phyloP scores from a whole-genome alignment of 345 rosid genomes.

The Camelina hispida region DNA sequence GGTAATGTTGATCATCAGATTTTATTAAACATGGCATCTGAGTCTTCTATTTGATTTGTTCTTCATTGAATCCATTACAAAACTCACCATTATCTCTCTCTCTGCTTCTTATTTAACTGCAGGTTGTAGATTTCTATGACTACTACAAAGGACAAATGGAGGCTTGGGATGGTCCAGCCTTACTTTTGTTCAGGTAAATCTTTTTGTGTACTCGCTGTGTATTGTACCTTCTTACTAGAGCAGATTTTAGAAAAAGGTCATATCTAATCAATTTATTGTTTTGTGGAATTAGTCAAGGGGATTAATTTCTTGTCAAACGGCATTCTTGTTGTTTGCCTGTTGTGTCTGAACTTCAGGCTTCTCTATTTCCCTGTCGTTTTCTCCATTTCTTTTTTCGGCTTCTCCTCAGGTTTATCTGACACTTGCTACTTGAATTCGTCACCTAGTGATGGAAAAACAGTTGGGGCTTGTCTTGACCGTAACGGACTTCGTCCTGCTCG shows the following conservation, averaged over 20 bases:
- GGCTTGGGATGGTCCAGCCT: slow-evolving; percentile 99
- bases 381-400: slow-evolving; percentile 30
- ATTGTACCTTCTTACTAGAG: not conserved
- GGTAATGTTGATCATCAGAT: slow-evolving; percentile 49
- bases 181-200: slow-evolving; percentile 89
- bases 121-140: slow-evolving; percentile 93
- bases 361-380: slow-evolving; percentile 26
- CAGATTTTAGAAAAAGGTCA: slow-evolving; percentile 6
- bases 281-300: slow-evolving; percentile 8
- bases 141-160: slow-evolving; percentile 99
- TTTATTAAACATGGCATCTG: not conserved
- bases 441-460: slow-evolving; percentile 97
- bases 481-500: slow-evolving; percentile 99
- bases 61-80: not conserved
- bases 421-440: slow-evolving; percentile 48
- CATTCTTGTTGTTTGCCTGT: slow-evolving; percentile 33
- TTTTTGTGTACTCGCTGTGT: not conserved
- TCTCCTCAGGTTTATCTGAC: slow-evolving; percentile 47
- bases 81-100: not conserved
- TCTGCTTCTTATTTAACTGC: slow-evolving; percentile 19
- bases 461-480: slow-evolving; percentile 97
- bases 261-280: not conserved
- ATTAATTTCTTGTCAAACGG: not conserved
- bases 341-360: slow-evolving; percentile 36
- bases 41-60: slow-evolving; percentile 10